These are phyloP conservation scores for Dryas integrifolia DNA, from an alignment of 331 rosid genomes.

Conservation along the genomic window DNA sequence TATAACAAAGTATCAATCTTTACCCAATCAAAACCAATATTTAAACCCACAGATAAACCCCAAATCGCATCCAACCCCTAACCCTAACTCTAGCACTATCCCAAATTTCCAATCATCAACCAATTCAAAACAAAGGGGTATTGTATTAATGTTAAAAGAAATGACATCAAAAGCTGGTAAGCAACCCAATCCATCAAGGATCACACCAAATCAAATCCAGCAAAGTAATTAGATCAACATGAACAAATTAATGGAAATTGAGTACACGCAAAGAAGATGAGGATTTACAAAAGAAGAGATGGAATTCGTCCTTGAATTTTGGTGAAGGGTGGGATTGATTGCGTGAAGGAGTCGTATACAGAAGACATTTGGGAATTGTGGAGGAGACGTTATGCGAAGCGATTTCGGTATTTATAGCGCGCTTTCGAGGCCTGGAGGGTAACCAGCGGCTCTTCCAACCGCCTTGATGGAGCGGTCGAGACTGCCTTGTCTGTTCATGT, in stretches of 20 bases:
- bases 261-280: slow-evolving; percentile 26
- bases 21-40: not conserved
- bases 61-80: slow-evolving; percentile 41
- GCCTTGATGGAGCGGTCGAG: slow-evolving; percentile 6
- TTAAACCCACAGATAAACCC: slow-evolving; percentile 18
- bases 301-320: slow-evolving; percentile 28
- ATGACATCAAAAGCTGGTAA: not conserved
- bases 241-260: not conserved
- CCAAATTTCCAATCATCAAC: slow-evolving; percentile 17
- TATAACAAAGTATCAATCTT: not conserved
- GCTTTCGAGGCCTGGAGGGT: not conserved
- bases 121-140: not conserved
- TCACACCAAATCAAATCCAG: slow-evolving; percentile 25
- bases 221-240: slow-evolving; percentile 19
- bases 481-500: not conserved
- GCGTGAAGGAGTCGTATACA: slow-evolving; percentile 14
- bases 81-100: slow-evolving; percentile 15
- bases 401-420: slow-evolving; percentile 4
- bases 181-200: slow-evolving; percentile 21
- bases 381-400: not conserved
- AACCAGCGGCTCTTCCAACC: slow-evolving; percentile 12
- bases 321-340: slow-evolving; percentile 16
- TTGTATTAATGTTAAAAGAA: slow-evolving; percentile 3
- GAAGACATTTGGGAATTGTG: not conserved
- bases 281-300: slow-evolving; percentile 43